Evolutionary conservation across 2,329 filamentous ascomycete genomes (phyloP), one percentile per base, ranked within the genome.

Genomic region (Aureobasidium sp.): DNA sequence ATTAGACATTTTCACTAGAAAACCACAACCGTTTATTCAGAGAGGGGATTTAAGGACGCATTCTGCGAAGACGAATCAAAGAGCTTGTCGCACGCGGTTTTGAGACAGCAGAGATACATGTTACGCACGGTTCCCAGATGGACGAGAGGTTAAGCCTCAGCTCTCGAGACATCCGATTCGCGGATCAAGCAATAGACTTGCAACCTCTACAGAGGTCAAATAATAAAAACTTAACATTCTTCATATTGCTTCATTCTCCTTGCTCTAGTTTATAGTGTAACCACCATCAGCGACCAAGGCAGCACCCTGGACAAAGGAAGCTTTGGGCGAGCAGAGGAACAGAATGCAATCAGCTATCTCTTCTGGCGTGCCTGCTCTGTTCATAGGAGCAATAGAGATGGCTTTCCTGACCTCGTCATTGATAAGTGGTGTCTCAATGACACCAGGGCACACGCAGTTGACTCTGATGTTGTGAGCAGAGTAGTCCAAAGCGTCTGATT

Each of bases 401-500:
- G 71, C 71, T 29, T 70, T 65, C 41, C 53, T 63, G 13, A 72
- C 62, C 6, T 68, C 64, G 26, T 68, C 69, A 41, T 70, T 70
- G 3, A 76, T 78, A 73, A 79, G 76, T 9, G 76, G 76, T 0
- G 77, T 79, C n/a, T 74, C 74, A n/a, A 77, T 78, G 1, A 79
- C 70, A 20, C 78, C 78, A 2, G 77, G 78, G 62, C 77, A 80
- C 15, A 80, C 75, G 57, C 74, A 78, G 60, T 80, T 80, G 48
- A 80, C 57, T 3, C 78, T 67, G 62, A 81, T 79, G 39, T 75
- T 74, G 41, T 79, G 69, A 39, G 77, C 72, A 3, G 77, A 73
- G 65, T 79, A 80, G 66, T 80, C 76, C 42, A 80, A 76, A n/a
- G 78, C 78, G 70, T 80, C 78, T 55, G 73, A 75, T 63, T 73